Base-by-base conservation (phyloP, 108 stramenopile species). In the Cyclotella cryptica region DNA sequence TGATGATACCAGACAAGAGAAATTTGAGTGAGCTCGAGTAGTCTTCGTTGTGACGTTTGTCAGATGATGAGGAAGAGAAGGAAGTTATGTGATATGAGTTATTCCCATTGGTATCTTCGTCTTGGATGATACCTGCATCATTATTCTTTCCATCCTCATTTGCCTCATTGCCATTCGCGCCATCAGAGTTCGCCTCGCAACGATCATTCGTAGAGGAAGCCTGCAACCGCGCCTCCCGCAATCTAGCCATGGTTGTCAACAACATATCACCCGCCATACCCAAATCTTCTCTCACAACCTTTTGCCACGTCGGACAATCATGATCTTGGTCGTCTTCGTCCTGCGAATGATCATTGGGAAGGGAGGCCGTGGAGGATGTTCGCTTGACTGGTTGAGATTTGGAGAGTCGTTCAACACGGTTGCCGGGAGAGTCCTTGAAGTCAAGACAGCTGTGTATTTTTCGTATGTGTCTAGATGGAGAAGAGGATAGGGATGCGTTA, bases 1-100 rank as follows among this genome's bases (percentile, higher is more conserved):
- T 97, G 41, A 94, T 86, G 0, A 96, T 87, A 11, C 91, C 92
- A 10, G 84, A 82, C 1, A 97, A 79, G 40, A 93, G 78, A 66
- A 84, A 87, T 55, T 89, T 86, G 24, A 97, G 87, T 29, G 88
- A 72, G 21, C 81, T 55, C 47, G 74, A 83, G n/a, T 64, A 59
- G 42, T 87, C 80, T 70, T 80, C 81, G 15, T 28, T 44, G 18
- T 43, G 35, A 13, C 51, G n/a, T 17, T 0, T 66, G 29, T 40
- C 40, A 27, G 28, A 21, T 61, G 64, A 42, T 19, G 71, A 45
- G 52, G 41, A 30, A 41, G 30, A 28, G 42, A 41, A 53, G 39
- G 53, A 59, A 72, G 26, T 74, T 63, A 22, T 70, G 51, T 45
- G 68, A 29, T 71, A 58, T 22, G 22, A 58, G 30, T 39, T 41